Conservation (phyloP, 176 grass and related monocot genomes). For the Zoysia pacifica region DNA sequence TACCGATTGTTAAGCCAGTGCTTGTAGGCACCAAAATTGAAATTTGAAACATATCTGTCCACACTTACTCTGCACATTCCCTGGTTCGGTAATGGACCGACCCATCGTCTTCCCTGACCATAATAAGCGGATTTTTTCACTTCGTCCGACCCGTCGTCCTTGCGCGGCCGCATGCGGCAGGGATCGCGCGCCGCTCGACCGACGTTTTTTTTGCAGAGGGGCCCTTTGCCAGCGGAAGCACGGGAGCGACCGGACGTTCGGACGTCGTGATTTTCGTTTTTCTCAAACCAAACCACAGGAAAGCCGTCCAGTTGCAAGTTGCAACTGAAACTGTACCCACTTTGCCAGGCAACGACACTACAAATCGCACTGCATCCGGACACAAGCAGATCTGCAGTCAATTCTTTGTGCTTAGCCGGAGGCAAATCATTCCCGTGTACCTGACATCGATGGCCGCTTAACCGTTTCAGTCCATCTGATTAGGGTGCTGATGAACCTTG, state of each 20-base stretch:
- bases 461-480: not conserved
- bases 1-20: not conserved
- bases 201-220: too few species aligned
- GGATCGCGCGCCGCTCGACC: too few species aligned
- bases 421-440: constrained; percentile 15
- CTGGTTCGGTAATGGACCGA: too few species aligned
- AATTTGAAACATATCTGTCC: too few species aligned
- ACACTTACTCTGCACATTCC: too few species aligned
- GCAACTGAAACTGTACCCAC: not conserved
- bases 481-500: not conserved
- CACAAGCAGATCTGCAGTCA: not conserved
- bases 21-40: constrained; percentile 2
- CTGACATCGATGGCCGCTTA: not conserved
- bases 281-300: not conserved
- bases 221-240: too few species aligned
- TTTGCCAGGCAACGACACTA: not conserved
- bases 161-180: too few species aligned
- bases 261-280: too few species aligned
- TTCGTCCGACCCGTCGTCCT: too few species aligned
- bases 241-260: too few species aligned
- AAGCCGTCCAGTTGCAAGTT: not conserved
- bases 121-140: too few species aligned
- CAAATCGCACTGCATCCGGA: not conserved
- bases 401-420: not conserved
- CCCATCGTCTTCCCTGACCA: too few species aligned